A percentile compares a stretch with the other conserved stretches of the same genome.
phyloP scores from a whole-genome alignment of 441 rosid species.

The Isatis lusitanica region DNA sequence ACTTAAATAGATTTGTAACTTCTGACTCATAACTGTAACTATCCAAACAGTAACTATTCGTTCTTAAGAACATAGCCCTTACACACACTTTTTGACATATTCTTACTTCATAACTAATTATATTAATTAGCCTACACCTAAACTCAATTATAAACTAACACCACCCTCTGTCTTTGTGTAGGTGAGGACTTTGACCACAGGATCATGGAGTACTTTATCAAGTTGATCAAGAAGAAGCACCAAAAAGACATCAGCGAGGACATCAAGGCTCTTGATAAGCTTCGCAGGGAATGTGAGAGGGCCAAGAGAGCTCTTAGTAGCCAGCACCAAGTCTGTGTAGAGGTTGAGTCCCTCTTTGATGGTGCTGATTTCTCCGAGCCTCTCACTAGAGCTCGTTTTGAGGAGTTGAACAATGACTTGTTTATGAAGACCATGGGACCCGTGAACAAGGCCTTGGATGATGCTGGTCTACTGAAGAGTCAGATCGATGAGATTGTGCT shows the following conservation, averaged over 20 bases:
- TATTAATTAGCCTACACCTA: too few relatives aligned
- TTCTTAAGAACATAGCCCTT: too few relatives aligned
- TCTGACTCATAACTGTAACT: too few relatives aligned
- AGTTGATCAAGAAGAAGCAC: constrained; percentile 40
- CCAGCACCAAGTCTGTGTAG: constrained; percentile 39
- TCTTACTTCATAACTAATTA: too few relatives aligned
- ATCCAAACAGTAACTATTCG: too few relatives aligned
- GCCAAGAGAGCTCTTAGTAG: constrained; percentile 42
- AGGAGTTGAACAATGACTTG: constrained; percentile 34
- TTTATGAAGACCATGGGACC: constrained; percentile 32
- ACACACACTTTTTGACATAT: too few relatives aligned
- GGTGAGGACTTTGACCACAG: constrained; percentile 44
- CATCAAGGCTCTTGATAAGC: constrained; percentile 42
- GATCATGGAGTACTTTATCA: constrained; percentile 40
- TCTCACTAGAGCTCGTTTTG: constrained; percentile 39
- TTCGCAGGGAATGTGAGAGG: constrained; percentile 40
- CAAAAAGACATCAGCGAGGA: constrained; percentile 40
- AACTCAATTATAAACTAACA: too few relatives aligned
- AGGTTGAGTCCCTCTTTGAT: constrained; percentile 37
- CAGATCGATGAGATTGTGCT: constrained; percentile 51
- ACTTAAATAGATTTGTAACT: too few relatives aligned
- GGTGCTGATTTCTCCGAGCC: constrained; percentile 40
- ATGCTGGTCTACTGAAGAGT: constrained; percentile 43
- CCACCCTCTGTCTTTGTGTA: too few relatives aligned
- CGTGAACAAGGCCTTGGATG: constrained; percentile 40